These are phyloP conservation scores for Mycotypha africana DNA, from an alignment of 371 early-diverging fungal species.

Conservation along the genomic window DNA sequence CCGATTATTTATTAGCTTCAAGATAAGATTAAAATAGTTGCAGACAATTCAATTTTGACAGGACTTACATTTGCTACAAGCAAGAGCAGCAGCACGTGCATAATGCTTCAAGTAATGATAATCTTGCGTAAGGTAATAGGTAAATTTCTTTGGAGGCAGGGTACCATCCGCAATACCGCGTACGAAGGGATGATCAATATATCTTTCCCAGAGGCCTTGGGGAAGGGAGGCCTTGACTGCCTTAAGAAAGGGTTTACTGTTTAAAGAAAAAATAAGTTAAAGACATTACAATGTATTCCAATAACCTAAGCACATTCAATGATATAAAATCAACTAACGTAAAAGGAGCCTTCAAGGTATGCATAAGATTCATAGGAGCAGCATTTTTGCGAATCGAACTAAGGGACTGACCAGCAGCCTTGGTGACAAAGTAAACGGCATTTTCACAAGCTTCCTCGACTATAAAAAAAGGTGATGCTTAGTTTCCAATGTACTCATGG, in stretches of 20 bases:
- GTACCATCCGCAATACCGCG: slow-evolving; percentile 70
- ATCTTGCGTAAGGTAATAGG: slow-evolving; percentile 78
- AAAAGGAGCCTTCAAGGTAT: too few species aligned
- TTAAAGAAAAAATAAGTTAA: too few species aligned
- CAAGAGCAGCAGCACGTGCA: slow-evolving; percentile 72
- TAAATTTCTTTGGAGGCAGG: slow-evolving; percentile 59
- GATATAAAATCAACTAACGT: too few species aligned
- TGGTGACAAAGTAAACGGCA: slow-evolving; percentile 51
- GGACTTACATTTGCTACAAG: slow-evolving; percentile 65
- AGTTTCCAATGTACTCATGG: too few species aligned
- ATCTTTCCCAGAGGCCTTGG: slow-evolving; percentile 58
- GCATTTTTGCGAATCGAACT: slow-evolving; percentile 54
- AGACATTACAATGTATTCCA: too few species aligned
- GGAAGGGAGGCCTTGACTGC: slow-evolving; percentile 36
- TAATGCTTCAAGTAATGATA: slow-evolving; percentile 76
- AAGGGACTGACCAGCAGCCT: slow-evolving; percentile 50
- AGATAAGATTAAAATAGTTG: too few species aligned
- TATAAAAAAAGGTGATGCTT: too few species aligned
- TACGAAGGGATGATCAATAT: slow-evolving; percentile 73
- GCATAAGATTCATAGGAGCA: slow-evolving; percentile 75
- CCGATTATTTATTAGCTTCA: too few species aligned
- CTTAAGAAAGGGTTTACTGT: slow-evolving; percentile 45
- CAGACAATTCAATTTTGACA: slow-evolving; percentile 19
- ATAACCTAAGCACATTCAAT: too few species aligned
- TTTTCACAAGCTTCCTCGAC: slow-evolving; percentile 37